Evolutionary conservation across 768 basidiomycete species (phyloP), one percentile per base, ranked within the genome.

Genomic region (Epithele typhae): DNA sequence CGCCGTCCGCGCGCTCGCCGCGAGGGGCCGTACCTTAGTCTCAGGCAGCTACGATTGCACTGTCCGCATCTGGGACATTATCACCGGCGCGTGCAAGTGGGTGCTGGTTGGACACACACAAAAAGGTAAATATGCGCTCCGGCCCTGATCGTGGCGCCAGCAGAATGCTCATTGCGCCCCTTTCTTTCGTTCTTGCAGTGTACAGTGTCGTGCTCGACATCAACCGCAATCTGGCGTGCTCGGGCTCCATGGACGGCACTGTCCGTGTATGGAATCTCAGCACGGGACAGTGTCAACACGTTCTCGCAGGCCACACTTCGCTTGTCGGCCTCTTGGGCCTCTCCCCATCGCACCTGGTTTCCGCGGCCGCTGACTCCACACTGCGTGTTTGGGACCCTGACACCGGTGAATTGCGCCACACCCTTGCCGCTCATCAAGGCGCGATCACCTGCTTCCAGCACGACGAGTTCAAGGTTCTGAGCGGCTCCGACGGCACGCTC

Each of bases 401-500:
- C 30, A 80, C 80, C 1, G 91, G 92, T 45, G 82, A 83, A 48
- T 73, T 90, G 24, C 81, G 78, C 32, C 86, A 93, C 55, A 83
- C 85, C 0, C 78, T 99, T 24, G 83, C 85, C 3, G 92, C 90
- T 1, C 95, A 98, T 64, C 87, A 87, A 5, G 95, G 94, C 18
- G 93, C 95, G n/a, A 98, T 99, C 56, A 98, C 96, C 15, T 99
- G 95, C 69, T 97, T 98, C 76, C 92, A 95, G 65, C 93, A 96
- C 56, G 95, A 98, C 64, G 94, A 98, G 63, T 92, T 90, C 73
- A 97, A 96, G 63, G 91, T 98, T 37, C 76, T 99, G 23, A 91
- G 87, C 59, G 95, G 95, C 11, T 90, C 87, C 12, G 96, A 98
- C 56, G 96, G 96, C 14, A 92, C 89, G 48, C 74, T 99, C 57